phyloP scores from a whole-genome alignment of 2,329 filamentous ascomycete genomes.

The Aspergillus sp. region DNA sequence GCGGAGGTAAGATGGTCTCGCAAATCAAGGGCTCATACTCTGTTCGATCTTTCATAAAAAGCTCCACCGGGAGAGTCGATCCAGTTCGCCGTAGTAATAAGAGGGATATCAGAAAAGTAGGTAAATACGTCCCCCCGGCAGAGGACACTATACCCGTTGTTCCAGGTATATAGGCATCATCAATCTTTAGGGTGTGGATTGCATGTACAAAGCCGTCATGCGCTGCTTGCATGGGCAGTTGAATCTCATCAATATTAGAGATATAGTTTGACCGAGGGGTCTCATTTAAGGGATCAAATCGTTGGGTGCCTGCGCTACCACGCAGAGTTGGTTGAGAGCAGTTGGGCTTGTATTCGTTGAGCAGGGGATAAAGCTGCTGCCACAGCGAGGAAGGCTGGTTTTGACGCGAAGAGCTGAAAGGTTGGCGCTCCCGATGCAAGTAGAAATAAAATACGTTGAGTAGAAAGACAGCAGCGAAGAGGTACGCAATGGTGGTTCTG shows the following conservation, averaged over 20 bases:
- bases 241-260: slow-evolving; percentile 26
- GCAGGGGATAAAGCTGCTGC: too few relatives aligned
- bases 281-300: slow-evolving; percentile 18
- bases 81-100: slow-evolving; percentile 50
- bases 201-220: slow-evolving; percentile 38
- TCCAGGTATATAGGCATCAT: too few relatives aligned
- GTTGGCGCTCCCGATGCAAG: too few relatives aligned
- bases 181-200: slow-evolving; percentile 9
- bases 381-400: too few relatives aligned
- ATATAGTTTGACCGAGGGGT: slow-evolving; percentile 26
- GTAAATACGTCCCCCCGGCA: slow-evolving; percentile 45
- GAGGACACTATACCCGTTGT: slow-evolving; percentile 49
- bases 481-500: too few relatives aligned
- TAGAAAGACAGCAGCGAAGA: too few relatives aligned
- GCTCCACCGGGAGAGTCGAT: slow-evolving; percentile 47
- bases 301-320: slow-evolving; percentile 8
- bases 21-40: too few relatives aligned
- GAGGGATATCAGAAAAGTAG: slow-evolving; percentile 47
- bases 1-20: too few relatives aligned
- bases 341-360: not conserved
- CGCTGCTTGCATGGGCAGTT: slow-evolving; percentile 27
- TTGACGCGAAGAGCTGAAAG: too few relatives aligned
- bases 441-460: too few relatives aligned
- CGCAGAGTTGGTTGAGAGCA: slow-evolving; percentile 16
- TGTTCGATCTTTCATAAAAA: slow-evolving; percentile 30